phyloP scores from a whole-genome alignment of 2,329 filamentous ascomycete species.

The Boeremia lycopersici region DNA sequence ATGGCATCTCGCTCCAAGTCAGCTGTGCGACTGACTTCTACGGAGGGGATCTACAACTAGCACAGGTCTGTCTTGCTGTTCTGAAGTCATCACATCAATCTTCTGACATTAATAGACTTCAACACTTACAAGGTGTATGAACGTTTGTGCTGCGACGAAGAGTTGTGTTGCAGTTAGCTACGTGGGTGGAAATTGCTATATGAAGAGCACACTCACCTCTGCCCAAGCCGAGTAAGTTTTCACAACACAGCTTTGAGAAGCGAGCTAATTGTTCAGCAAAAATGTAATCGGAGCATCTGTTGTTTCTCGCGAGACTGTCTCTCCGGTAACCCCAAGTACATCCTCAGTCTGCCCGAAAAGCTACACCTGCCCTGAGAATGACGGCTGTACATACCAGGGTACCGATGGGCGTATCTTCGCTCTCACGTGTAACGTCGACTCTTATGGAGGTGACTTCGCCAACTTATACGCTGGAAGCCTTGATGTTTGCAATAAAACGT shows the following conservation, averaged over 20 bases:
- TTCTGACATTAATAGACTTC: background rate
- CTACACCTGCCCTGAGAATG: constrained; percentile 3
- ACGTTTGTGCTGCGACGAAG: background rate
- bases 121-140: background rate
- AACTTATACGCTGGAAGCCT: background rate
- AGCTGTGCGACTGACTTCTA: constrained; percentile 3
- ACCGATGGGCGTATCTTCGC: background rate
- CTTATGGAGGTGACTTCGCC: background rate
- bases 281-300: background rate
- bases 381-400: background rate
- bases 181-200: constrained; percentile 2
- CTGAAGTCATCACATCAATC: no score
- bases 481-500: background rate
- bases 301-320: background rate
- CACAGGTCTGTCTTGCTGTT: background rate
- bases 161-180: constrained; percentile 5
- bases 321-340: background rate
- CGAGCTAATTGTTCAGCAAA: background rate
- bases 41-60: background rate
- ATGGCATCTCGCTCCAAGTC: background rate
- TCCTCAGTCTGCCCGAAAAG: background rate
- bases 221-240: background rate
- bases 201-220: background rate
- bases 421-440: background rate
- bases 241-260: no score